Evolutionary conservation across 1,139 yeast genomes (phyloP).

Genomic region (Sugiyamaella sp.): DNA sequence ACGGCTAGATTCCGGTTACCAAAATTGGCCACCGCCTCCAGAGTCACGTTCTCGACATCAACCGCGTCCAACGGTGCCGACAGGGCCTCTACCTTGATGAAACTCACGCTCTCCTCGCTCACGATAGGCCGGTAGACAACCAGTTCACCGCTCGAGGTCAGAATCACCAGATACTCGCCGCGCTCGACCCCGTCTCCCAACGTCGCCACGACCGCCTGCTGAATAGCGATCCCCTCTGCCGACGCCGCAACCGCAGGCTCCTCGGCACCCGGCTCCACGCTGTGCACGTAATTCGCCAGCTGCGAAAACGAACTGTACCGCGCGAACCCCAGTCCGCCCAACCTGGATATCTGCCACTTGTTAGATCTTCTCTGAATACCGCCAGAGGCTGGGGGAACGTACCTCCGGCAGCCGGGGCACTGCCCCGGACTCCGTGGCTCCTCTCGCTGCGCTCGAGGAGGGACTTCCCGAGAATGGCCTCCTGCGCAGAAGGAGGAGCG

Average conservation of each 20-base stretch:
- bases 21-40: conserved; percentile 34
- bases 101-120: conserved; percentile 46
- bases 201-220: conserved; percentile 22
- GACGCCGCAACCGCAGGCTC: neutral
- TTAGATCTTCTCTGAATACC: too few relatives aligned
- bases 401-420: too few relatives aligned
- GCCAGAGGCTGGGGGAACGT: too few relatives aligned
- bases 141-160: conserved; percentile 82
- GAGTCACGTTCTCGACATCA: conserved; percentile 6
- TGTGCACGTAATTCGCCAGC: conserved; percentile 6
- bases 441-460: too few relatives aligned
- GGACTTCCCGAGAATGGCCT: too few relatives aligned
- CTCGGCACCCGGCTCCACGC: neutral
- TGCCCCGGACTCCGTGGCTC: too few relatives aligned
- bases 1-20: conserved; percentile 54
- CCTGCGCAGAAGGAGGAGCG: too few relatives aligned
- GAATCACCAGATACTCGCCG: conserved; percentile 65
- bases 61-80: conserved; percentile 14
- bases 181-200: conserved; percentile 58
- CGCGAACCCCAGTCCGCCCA: conserved; percentile 8
- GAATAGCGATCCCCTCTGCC: conserved; percentile 16
- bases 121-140: conserved; percentile 62
- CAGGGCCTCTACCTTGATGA: conserved; percentile 9
- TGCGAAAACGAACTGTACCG: conserved; percentile 17
- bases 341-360: conserved; percentile 3